Percentiles rank a stretch among this genome's conserved stretches.
Evolutionary conservation across 495 filamentous ascomycete genomes (phyloP).

Genomic region (Parmelia sp.): DNA sequence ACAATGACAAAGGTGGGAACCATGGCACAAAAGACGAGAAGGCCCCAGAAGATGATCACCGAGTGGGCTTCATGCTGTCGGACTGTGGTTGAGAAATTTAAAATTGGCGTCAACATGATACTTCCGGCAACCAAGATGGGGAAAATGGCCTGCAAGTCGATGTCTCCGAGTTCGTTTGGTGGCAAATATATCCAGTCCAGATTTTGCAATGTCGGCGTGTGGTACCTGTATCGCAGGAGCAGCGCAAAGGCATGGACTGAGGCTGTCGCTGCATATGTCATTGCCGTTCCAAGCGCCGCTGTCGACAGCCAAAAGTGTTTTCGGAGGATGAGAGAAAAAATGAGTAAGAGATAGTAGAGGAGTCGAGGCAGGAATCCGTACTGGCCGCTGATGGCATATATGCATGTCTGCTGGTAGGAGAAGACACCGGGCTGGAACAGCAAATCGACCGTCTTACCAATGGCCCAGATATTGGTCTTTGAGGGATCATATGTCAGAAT

Average conservation of each 20-base stretch:
- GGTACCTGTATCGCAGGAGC: conserved; percentile 2
- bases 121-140: not conserved
- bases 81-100: conserved; percentile 1
- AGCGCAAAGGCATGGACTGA: conserved; percentile 6
- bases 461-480: not conserved
- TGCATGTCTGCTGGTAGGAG: conserved; percentile 26
- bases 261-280: conserved; percentile 8
- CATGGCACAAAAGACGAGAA: conserved; percentile 24
- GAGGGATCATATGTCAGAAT: not conserved
- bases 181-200: not conserved
- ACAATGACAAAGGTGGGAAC: conserved; percentile 20
- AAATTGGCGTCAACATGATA: conserved; percentile 11
- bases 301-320: conserved; percentile 7
- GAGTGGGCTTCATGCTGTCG: conserved; percentile 5
- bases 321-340: conserved; percentile 2
- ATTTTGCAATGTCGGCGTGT: not conserved
- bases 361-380: conserved; percentile 13
- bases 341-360: conserved; percentile 6
- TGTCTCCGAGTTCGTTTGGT: not conserved
- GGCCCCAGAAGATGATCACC: conserved; percentile 19
- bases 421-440: conserved; percentile 17
- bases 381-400: conserved; percentile 26
- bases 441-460: not conserved
- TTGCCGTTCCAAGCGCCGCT: conserved; percentile 2
- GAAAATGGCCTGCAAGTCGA: not conserved